Conservation (phyloP, 1,284 basidiomycete species). For the Puccinia sorghi region DNA sequence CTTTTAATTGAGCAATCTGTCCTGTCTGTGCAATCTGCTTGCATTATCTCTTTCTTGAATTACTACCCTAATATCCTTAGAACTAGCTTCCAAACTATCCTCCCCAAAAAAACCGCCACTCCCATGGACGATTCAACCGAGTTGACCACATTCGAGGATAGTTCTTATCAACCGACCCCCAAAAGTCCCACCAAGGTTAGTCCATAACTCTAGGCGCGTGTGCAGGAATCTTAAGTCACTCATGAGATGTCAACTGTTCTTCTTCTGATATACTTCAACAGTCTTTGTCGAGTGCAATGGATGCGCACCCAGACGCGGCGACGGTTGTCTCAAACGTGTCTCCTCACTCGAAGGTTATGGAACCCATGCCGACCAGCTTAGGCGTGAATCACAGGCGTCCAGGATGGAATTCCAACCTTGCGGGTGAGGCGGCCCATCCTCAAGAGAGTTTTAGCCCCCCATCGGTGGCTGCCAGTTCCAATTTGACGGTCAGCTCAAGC, state of each 20-base stretch:
- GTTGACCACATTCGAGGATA: background rate
- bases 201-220: background rate
- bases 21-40: background rate
- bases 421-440: background rate
- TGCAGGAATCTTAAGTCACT: background rate
- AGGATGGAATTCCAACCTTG: conserved; percentile 1
- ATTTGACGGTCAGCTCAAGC: background rate
- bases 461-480: background rate
- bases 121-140: conserved; percentile 6
- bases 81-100: background rate
- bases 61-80: background rate
- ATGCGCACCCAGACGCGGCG: background rate
- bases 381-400: background rate
- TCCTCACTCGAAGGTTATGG: background rate
- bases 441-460: background rate
- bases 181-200: conserved; percentile 8
- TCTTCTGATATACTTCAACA: background rate
- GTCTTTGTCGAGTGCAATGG: background rate
- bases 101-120: background rate
- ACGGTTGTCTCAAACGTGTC: background rate
- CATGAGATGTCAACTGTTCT: background rate
- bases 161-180: background rate
- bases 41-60: background rate
- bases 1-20: background rate
- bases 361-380: background rate